A percentile compares a stretch with the other conserved stretches of the same genome.
Evolutionary conservation across 2,329 filamentous ascomycete species (phyloP).

Genomic region (Aspergillus brasiliensis): DNA sequence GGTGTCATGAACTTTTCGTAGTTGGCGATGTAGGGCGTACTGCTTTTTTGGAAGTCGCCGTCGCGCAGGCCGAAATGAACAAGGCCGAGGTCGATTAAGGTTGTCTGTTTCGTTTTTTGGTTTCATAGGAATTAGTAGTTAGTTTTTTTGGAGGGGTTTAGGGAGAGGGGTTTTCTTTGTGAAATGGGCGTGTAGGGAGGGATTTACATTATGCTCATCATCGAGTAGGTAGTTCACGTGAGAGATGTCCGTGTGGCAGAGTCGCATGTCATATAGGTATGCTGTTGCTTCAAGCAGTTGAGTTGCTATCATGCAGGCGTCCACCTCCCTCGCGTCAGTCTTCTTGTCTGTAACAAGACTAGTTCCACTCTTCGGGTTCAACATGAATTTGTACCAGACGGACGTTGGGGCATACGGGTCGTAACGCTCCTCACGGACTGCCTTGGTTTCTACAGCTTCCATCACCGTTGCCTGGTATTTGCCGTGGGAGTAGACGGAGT

Average conservation of each 20-base stretch:
- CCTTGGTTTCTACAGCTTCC: slow-evolving; percentile 27
- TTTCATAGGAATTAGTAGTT: not conserved
- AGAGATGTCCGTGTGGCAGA: slow-evolving; percentile 33
- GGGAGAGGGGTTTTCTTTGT: too few relatives aligned
- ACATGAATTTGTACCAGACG: too few relatives aligned
- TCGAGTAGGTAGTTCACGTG: slow-evolving; percentile 34
- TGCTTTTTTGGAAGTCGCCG: not conserved
- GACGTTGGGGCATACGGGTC: not conserved
- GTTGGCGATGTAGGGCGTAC: not conserved
- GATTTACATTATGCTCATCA: not conserved
- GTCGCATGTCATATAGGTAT: slow-evolving; percentile 32
- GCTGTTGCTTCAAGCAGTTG: slow-evolving; percentile 32
- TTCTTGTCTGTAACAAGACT: not conserved
- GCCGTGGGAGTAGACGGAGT: slow-evolving; percentile 33
- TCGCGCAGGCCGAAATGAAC: not conserved
- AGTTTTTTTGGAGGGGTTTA: not conserved
- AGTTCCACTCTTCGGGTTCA: too few relatives aligned
- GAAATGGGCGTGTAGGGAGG: not conserved
- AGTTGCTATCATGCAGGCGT: slow-evolving; percentile 32
- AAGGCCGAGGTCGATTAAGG: not conserved
- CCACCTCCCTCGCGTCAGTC: slow-evolving; percentile 17
- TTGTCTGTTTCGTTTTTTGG: not conserved
- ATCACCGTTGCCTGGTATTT: slow-evolving; percentile 30
- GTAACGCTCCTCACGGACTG: not conserved
- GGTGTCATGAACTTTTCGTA: not conserved